Base-by-base conservation (phyloP, 495 filamentous ascomycete species). In the Penicillium egyptiacum region DNA sequence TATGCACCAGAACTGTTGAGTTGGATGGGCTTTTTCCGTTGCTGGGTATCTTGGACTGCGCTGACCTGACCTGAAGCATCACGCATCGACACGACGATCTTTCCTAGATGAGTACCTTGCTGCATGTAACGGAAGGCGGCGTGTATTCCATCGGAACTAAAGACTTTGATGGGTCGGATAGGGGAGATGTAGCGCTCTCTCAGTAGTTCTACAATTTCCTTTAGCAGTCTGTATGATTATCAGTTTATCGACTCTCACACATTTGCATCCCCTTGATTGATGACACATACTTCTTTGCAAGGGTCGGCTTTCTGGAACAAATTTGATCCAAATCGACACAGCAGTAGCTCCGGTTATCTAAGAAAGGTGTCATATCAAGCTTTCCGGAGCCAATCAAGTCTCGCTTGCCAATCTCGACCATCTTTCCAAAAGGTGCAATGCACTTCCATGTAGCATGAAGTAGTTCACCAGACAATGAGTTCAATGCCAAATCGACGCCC, bases 41-140 rank as follows among this genome's bases (percentile, higher is more conserved):
- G 25, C 19, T 53, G 54, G 28, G 35, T 37, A 5, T 28, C 2
- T n/a, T 16, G 11, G 4, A 12, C 33, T 4, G 48, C 7, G 1
- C 0, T 41, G 2, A 44, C 16, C 16, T 53, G 41, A 9, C 49
- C 42, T 16, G 26, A 7, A 7, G 22, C 1, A 17, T 50, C 39
- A 1, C 50, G 51, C 14, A 61, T 55, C 0, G 55, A 51, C 19
- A 81, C 67, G 17, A 81, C 70, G 0, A 81, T 64, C 51, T 82
- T 83, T 5, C 79, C 79, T 5, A 77, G 70, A 45, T 78, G 77
- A 0, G 60, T 49, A 9, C 73, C 77, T 14, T 50, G 30, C 4
- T 71, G 72, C 52, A 83, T 71, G 43, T 61, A 67, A 0, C 53
- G 26, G 25, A 78, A 65, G 0, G 74, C 73, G 5, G 57, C 50